Evolutionary conservation across 257 asterid genomes (phyloP).

Genomic region (Salvia miltiorrhiza): DNA sequence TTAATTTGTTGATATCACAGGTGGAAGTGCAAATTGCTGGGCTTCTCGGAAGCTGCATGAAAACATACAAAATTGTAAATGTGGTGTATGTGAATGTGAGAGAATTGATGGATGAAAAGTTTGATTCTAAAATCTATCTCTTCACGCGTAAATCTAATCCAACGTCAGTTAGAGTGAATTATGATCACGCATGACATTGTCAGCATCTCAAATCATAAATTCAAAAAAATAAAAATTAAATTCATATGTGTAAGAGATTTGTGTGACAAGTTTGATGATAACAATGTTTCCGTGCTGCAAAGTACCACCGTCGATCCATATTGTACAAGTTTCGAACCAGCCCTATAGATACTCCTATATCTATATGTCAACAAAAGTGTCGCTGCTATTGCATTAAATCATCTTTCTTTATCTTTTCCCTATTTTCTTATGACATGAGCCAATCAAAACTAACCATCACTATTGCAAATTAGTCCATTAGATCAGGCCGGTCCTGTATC

Average conservation of each 20-base stretch:
- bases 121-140: neutral
- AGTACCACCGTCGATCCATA: neutral
- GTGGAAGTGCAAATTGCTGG: no score
- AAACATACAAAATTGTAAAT: slow-evolving; percentile 4
- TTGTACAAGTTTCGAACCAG: no score
- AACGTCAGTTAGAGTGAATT: neutral
- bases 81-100: no score
- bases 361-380: no score
- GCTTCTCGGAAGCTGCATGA: slow-evolving; percentile 17
- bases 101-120: neutral
- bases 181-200: neutral
- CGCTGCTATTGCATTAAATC: no score
- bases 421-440: no score
- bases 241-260: neutral
- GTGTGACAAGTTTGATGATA: neutral
- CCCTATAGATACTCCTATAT: no score
- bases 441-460: no score
- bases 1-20: neutral
- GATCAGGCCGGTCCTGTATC: no score
- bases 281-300: neutral
- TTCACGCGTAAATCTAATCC: slow-evolving; percentile 17
- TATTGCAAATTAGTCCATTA: no score
- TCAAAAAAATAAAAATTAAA: no score
- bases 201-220: neutral
- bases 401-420: no score